These are phyloP conservation scores for Omphalea diandra DNA, from an alignment of 441 rosid genomes.

Conservation along the genomic window DNA sequence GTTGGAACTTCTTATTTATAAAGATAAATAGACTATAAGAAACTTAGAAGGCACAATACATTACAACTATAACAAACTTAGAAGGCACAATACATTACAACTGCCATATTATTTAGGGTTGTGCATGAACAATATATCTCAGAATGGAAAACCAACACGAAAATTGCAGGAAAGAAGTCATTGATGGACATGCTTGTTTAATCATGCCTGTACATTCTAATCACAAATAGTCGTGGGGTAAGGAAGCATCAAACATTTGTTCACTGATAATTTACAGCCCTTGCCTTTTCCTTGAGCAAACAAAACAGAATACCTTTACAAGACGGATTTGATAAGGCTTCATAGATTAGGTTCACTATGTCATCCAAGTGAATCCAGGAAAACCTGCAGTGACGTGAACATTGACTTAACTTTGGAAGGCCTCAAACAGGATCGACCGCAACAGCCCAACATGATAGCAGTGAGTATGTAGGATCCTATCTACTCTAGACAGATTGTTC, in stretches of 20 bases:
- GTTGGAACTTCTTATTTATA: too few species aligned
- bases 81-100: too few species aligned
- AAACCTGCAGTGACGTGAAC: constrained; percentile 52
- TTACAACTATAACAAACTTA: too few species aligned
- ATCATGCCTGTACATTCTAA: not conserved
- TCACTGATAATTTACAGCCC: not conserved
- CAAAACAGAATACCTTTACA: constrained; percentile 54
- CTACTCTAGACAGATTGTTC: not conserved
- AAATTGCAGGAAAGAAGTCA: not conserved
- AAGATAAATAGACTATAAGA: not conserved
- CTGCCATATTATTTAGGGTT: too few species aligned
- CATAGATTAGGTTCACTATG: constrained; percentile 75
- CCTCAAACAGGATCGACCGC: not conserved
- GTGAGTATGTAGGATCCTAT: not conserved
- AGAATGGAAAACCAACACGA: not conserved
- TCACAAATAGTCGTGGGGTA: not conserved
- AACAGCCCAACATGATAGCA: not conserved
- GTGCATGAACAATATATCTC: not conserved
- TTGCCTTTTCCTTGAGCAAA: not conserved
- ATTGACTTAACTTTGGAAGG: not conserved
- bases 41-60: too few species aligned
- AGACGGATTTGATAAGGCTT: constrained; percentile 77
- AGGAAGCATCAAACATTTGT: not conserved
- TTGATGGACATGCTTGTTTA: not conserved
- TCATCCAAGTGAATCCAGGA: constrained; percentile 98